Evolutionary conservation across 192 early-diverging fungal genomes (phyloP), one percentile per base, ranked within the genome.

Genomic region (Coemansia interrupta): DNA sequence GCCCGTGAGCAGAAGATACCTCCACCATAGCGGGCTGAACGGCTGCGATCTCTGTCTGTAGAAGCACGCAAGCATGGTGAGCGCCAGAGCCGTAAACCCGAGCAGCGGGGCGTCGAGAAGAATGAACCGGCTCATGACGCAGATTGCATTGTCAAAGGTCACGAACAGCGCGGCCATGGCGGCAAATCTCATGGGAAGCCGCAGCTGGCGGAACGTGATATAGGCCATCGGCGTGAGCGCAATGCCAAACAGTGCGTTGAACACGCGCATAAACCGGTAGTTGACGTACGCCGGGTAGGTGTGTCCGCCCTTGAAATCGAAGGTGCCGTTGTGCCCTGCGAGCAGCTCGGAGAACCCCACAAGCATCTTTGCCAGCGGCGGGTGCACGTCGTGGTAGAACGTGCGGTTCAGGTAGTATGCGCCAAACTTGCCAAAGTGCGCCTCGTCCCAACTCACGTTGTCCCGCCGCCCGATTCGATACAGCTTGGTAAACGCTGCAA

Each of bases 351-450:
- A 84, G 13, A 97, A 66, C 1, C 89, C 96, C 15, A 93, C 86
- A 17, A 98, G 82, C 83, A 97, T 96, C 78, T 98, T 98, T 11
- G 94, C 94, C 55, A 98, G 80, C 12, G 96, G 96, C 39, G 96
- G 96, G 69, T 98, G 96, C 10, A 98, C 96, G 79, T 98, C 96
- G 68, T 93, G 93, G 70, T 98, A 97, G 68, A 98, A 98, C 43
- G 89, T 88, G 17, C 87, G 78, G 55, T 94, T 92, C 41, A 98
- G 60, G 73, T 98, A 98, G 70, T 92, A 82, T 14, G 90, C 90
- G 19, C 88, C 94, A 71, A 98, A 98, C 84, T 96, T 82, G 52
- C 57, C 64, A 63, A 75, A 78, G 57, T 75, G 68, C 70, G 85
- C 84, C 72, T 90, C 89, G 69, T 91, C 89, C 89, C 89, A 91